phyloP scores from a whole-genome alignment of 176 grass and related monocot species.

The Pharus latifolius region DNA sequence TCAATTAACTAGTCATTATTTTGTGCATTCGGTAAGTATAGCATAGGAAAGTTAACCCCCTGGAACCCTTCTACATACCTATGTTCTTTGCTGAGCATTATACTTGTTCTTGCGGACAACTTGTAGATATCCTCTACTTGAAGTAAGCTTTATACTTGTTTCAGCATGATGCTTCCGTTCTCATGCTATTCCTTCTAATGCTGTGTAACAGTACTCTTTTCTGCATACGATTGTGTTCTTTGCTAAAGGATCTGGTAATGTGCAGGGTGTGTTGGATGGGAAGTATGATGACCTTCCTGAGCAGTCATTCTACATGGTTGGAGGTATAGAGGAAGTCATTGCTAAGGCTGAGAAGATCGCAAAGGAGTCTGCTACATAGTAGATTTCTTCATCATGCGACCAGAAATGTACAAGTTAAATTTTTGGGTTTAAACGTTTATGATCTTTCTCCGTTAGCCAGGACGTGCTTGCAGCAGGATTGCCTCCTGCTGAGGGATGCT shows the following conservation, averaged over 20 bases:
- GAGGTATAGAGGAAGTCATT: slow-evolving; percentile 89
- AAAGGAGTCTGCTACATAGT: slow-evolving; percentile 62
- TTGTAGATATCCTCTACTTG: not conserved
- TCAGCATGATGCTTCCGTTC: not conserved
- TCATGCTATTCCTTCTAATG: not conserved
- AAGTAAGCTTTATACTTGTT: not conserved
- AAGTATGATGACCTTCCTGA: slow-evolving; percentile 83
- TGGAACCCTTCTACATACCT: too few relatives aligned
- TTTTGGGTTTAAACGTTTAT: slow-evolving; percentile 42
- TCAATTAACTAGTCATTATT: too few relatives aligned
- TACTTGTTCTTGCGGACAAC: too few relatives aligned
- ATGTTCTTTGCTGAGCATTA: too few relatives aligned
- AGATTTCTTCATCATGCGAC: slow-evolving; percentile 3
- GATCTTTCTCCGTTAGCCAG: slow-evolving; percentile 35
- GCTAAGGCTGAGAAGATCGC: slow-evolving; percentile 87
- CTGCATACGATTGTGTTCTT: not conserved
- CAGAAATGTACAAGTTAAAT: slow-evolving; percentile 39
- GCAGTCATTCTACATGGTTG: slow-evolving; percentile 94
- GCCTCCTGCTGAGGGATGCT: slow-evolving; percentile 40
- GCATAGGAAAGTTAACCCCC: too few relatives aligned
- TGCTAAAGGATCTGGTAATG: not conserved
- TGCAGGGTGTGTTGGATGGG: slow-evolving; percentile 84
- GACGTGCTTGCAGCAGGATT: slow-evolving; percentile 33
- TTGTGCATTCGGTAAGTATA: not conserved
- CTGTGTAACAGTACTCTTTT: not conserved